phyloP scores from a whole-genome alignment of 2,329 filamentous ascomycete genomes.

The Lachnellula cervina region DNA sequence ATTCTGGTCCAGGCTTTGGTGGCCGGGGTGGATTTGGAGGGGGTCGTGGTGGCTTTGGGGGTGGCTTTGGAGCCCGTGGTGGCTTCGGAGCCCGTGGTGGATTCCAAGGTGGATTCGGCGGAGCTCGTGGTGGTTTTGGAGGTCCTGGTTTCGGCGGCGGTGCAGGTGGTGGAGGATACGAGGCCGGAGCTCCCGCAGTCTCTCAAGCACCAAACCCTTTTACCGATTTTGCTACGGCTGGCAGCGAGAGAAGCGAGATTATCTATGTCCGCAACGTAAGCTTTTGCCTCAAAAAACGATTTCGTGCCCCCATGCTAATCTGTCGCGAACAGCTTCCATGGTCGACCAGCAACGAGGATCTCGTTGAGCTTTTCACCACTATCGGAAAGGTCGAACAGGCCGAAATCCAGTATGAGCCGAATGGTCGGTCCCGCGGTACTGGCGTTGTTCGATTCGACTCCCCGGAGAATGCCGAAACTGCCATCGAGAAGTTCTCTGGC shows the following conservation, averaged over 20 bases:
- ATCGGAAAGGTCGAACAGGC: conserved; percentile 97
- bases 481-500: conserved; percentile 94
- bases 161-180: conserved; percentile 32
- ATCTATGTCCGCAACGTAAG: conserved; percentile 98
- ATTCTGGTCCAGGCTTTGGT: conserved; percentile 42
- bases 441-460: conserved; percentile 94
- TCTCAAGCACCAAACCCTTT: conserved; percentile 76
- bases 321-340: conserved; percentile 74
- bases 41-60: conserved; percentile 51
- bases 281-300: conserved; percentile 19
- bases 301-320: conserved; percentile 11
- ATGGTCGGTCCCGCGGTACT: conserved; percentile 88
- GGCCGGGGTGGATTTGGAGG: conserved; percentile 42
- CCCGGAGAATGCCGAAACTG: conserved; percentile 79
- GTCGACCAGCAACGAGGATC: conserved; percentile 97
- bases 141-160: conserved; percentile 50
- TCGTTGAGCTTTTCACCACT: conserved; percentile 93
- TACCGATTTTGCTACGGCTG: conserved; percentile 85
- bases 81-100: conserved; percentile 43
- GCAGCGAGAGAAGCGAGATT: conserved; percentile 73
- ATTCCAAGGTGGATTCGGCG: conserved; percentile 29
- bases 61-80: conserved; percentile 51
- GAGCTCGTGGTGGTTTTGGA: conserved; percentile 52
- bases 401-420: conserved; percentile 98
- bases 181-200: conserved; percentile 36